These are phyloP conservation scores for Rhodotorula sp. DNA, from an alignment of 1,284 basidiomycete species.

Conservation along the genomic window DNA sequence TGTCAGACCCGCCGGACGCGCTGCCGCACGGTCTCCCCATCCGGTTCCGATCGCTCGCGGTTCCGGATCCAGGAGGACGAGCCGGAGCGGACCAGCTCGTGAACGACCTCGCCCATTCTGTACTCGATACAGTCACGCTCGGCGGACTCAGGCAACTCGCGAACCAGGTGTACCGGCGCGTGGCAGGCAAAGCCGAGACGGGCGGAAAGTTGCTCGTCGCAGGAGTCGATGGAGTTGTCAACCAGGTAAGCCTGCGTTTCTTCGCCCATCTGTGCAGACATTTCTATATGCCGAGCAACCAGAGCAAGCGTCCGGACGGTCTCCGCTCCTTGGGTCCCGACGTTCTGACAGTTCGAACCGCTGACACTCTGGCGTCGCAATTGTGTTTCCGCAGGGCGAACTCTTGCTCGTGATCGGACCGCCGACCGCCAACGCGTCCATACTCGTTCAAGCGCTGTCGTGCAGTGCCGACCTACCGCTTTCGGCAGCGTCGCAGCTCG, in stretches of 20 bases:
- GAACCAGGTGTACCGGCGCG: not conserved
- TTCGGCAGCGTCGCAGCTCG: slow-evolving; percentile 35
- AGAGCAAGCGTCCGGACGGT: not conserved
- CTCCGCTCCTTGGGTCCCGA: too few species aligned
- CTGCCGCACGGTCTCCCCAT: slow-evolving; percentile 33
- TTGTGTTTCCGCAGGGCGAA: slow-evolving; percentile 50
- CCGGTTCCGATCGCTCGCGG: slow-evolving; percentile 32
- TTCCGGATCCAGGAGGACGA: slow-evolving; percentile 27
- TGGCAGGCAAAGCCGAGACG: not conserved
- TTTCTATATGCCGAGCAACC: too few species aligned
- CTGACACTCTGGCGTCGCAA: too few species aligned
- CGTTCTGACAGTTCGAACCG: too few species aligned
- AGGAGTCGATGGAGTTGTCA: slow-evolving; percentile 33
- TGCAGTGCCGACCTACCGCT: slow-evolving; percentile 34
- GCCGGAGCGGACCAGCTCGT: slow-evolving; percentile 28
- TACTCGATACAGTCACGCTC: slow-evolving; percentile 23
- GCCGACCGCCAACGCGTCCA: slow-evolving; percentile 47
- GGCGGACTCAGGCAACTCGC: slow-evolving; percentile 22
- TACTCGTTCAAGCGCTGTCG: slow-evolving; percentile 49
- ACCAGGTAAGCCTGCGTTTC: slow-evolving; percentile 25
- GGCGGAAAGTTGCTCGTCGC: slow-evolving; percentile 22
- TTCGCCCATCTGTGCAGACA: not conserved
- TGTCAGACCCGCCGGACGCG: not conserved
- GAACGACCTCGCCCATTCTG: slow-evolving; percentile 11
- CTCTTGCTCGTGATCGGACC: slow-evolving; percentile 59